Base-by-base conservation (phyloP, 2,329 filamentous ascomycete species). In the Claviceps sp. region DNA sequence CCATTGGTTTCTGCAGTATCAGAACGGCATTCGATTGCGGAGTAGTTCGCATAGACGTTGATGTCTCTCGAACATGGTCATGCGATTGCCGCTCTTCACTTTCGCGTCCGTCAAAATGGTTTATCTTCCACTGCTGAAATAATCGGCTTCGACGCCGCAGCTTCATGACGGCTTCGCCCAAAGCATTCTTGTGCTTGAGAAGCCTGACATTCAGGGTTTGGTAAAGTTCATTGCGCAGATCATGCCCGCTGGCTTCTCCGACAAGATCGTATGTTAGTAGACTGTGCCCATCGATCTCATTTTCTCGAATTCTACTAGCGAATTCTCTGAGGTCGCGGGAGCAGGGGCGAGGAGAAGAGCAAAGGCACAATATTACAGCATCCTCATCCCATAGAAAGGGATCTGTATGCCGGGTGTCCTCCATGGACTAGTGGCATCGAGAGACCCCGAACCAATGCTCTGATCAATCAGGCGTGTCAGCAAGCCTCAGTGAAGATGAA, bases 311-410 rank as follows among this genome's bases (percentile, higher is more conserved):
- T 4, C 69, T 69, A 20, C 62, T 61, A 53, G 81, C 77, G 3
- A 94, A 71, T 0, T 62, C 48, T 0, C 61, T 60, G 0, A 74
- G 67, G 49, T 85, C 72, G 4, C 62, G 65, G 47, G 67, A 66
- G 75, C 76, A 79, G 9, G 77, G 73, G 47, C 71, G 70, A 3
- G 71, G 62, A 2, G 70, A 60, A 22, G 75, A 72, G 62, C 83
- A 88, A 3, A 94, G 71, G 60, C 84, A 81, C 16, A 72, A 63
- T 9, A 85, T 76, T 11, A 94, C 79, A 38, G 81, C 74, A 40
- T 85, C 79, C 36, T 82, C 72, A 38, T 77, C 76, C 89, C 89
- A 95, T 51, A 75, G 61, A 65, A 82, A 85, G n/a, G 89, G 88
- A 66, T 95, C 87, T 52, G 67, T 62, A 16, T 65, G 63, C 47